These are phyloP conservation scores for Stromatinia cepivora DNA, from an alignment of 2,329 filamentous ascomycete species.

Conservation along the genomic window DNA sequence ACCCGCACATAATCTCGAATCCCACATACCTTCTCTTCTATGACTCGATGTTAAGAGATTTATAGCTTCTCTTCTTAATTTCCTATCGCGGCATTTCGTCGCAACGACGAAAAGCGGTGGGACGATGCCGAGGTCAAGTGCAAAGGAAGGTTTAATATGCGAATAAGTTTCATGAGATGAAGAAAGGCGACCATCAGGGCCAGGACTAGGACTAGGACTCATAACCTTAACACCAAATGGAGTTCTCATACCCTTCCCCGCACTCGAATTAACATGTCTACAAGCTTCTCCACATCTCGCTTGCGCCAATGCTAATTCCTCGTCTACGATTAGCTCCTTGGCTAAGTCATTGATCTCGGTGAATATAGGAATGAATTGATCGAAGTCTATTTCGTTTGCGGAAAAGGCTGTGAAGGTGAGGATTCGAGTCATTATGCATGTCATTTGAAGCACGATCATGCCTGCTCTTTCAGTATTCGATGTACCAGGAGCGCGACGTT, in stretches of 20 bases:
- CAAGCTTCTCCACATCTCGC: constrained; percentile 27
- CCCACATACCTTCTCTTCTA: constrained; percentile 41
- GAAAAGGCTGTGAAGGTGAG: constrained; percentile 62
- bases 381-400: constrained; percentile 59
- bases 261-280: constrained; percentile 30
- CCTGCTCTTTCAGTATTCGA: constrained; percentile 57
- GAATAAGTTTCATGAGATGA: constrained; percentile 22
- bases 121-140: constrained; percentile 38
- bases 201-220: neutral
- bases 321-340: constrained; percentile 53
- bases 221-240: constrained; percentile 17
- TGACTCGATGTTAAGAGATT: constrained; percentile 33
- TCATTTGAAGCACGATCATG: constrained; percentile 63
- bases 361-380: constrained; percentile 54
- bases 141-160: constrained; percentile 46
- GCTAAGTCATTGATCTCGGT: constrained; percentile 57
- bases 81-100: constrained; percentile 37
- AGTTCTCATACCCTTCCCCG: neutral
- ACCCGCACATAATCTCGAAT: constrained; percentile 33
- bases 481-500: constrained; percentile 48
- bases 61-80: constrained; percentile 35
- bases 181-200: constrained; percentile 22
- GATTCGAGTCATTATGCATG: constrained; percentile 57
- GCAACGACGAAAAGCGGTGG: constrained; percentile 39
- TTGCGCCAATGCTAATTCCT: constrained; percentile 34